Conservation (phyloP, 2,329 filamentous ascomycete species). For the Colletotrichum agaves region DNA sequence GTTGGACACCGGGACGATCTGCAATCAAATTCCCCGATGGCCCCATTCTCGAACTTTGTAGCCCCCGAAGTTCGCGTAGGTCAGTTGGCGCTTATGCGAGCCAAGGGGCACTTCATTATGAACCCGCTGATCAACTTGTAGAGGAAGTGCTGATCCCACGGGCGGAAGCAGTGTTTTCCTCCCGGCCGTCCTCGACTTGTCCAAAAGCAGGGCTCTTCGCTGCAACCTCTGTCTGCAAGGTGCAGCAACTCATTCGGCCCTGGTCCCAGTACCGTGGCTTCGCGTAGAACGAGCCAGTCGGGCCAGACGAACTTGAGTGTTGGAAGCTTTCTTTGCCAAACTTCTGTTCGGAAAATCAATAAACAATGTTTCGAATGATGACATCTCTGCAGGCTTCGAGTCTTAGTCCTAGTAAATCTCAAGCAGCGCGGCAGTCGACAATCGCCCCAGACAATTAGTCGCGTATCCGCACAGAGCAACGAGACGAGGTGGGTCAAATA, state of each 20-base stretch:
- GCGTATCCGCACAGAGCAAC: neutral
- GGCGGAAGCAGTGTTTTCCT: slow-evolving; percentile 1
- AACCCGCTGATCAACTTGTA: neutral
- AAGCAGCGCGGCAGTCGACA: neutral
- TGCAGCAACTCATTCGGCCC: neutral
- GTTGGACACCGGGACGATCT: no score
- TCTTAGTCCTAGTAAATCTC: no score
- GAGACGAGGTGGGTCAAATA: slow-evolving; percentile 11
- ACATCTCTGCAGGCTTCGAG: no score
- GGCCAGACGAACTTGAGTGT: neutral
- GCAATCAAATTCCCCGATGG: slow-evolving; percentile 21
- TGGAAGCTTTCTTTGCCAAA: neutral
- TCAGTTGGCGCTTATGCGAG: neutral
- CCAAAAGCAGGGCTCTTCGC: neutral
- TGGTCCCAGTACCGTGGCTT: slow-evolving; percentile 10
- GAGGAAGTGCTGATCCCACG: slow-evolving; percentile 16
- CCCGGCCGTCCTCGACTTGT: neutral
- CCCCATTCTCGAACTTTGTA: neutral
- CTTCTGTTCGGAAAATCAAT: no score
- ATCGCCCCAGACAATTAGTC: neutral
- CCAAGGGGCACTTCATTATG: neutral
- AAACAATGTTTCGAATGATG: no score
- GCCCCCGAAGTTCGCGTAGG: neutral
- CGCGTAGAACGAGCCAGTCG: neutral
- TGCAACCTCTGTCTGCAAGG: slow-evolving; percentile 21